phyloP scores from a whole-genome alignment of 164 flowering plant genomes.

The Vitis vinifera region DNA sequence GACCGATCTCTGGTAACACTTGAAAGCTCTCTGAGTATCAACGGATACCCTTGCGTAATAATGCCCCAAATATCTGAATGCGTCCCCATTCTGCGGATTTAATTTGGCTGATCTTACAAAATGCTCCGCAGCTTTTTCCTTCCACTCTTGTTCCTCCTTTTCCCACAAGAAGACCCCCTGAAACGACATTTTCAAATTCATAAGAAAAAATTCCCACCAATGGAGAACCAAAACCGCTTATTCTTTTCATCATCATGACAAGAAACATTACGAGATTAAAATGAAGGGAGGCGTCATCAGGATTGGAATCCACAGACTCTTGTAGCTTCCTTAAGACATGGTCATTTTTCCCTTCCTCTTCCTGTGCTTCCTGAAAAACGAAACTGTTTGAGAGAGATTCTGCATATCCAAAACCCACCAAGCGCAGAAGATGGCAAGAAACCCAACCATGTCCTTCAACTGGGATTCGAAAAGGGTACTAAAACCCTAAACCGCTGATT shows the following conservation, averaged over 20 bases:
- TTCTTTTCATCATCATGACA: neutral
- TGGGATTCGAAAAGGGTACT: no score
- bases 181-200: neutral
- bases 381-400: no score
- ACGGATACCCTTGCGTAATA: conserved; percentile 45
- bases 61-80: conserved; percentile 76
- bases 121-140: conserved; percentile 76
- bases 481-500: no score
- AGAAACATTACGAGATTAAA: conserved; percentile 47
- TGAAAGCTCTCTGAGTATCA: conserved; percentile 65
- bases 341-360: neutral
- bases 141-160: conserved; percentile 26
- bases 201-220: neutral
- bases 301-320: conserved; percentile 40
- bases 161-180: conserved; percentile 76
- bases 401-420: no score
- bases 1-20: conserved; percentile 91
- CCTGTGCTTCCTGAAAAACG: conserved; percentile 1
- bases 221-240: no score
- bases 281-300: conserved; percentile 56
- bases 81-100: conserved; percentile 63
- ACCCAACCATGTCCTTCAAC: no score
- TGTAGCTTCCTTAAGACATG: conserved; percentile 21
- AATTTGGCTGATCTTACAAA: conserved; percentile 68
- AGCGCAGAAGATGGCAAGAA: no score